Percentiles rank a stretch among this genome's conserved stretches.
Evolutionary conservation across 176 grass and related monocot species (phyloP).

Genomic region (Tillandsia fasciculata): DNA sequence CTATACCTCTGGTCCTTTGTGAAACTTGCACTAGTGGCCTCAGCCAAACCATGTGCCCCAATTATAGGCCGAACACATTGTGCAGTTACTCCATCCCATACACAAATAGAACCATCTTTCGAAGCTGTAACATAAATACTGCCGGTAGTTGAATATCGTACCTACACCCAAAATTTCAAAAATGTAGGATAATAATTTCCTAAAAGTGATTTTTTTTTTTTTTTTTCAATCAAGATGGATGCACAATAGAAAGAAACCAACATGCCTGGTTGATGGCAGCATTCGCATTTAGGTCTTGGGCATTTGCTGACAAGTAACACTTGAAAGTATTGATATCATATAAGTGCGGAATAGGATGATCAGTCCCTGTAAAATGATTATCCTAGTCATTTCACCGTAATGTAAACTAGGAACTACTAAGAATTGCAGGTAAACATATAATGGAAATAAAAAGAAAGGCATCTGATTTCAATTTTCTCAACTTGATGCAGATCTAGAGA

Average conservation of each 20-base stretch:
- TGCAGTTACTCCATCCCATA: slow-evolving; percentile 86
- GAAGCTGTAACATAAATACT: slow-evolving; percentile 83
- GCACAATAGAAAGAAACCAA: not conserved
- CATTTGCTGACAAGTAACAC: slow-evolving; percentile 76
- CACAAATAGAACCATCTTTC: slow-evolving; percentile 77
- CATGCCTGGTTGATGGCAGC: slow-evolving; percentile 87
- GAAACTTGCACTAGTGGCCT: slow-evolving; percentile 81
- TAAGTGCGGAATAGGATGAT: slow-evolving; percentile 87
- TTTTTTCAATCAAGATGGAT: not conserved
- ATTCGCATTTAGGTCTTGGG: slow-evolving; percentile 41
- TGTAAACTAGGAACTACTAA: not conserved
- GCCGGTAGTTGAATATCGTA: slow-evolving; percentile 69
- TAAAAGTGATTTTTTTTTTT: not conserved
- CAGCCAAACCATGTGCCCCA: slow-evolving; percentile 63
- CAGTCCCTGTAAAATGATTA: slow-evolving; percentile 54
- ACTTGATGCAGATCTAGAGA: not conserved
- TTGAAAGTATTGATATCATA: slow-evolving; percentile 97
- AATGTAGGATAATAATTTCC: not conserved
- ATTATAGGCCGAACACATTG: slow-evolving; percentile 77
- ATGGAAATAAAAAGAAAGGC: not conserved
- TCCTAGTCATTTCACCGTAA: not conserved
- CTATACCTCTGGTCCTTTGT: slow-evolving; percentile 84
- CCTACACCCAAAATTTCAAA: slow-evolving; percentile 26
- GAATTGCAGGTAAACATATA: not conserved
- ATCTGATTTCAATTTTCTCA: not conserved